A percentile compares a stretch with the other conserved stretches of the same genome.
Evolutionary conservation across 2,329 filamentous ascomycete species (phyloP).

Genomic region (Blastomyces parvus): DNA sequence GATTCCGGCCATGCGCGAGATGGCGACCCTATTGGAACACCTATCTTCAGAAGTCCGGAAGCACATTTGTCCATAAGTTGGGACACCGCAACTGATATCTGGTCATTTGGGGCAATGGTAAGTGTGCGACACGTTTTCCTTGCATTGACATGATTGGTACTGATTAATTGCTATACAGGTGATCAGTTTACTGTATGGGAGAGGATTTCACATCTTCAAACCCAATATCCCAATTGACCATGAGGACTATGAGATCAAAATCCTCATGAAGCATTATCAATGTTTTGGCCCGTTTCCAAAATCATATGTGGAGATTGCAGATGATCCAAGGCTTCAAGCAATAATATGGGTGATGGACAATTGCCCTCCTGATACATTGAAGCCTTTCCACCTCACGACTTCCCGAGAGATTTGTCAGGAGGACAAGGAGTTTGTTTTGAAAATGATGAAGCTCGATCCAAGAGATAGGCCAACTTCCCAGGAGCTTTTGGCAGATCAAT

Average conservation of each 20-base stretch:
- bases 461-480: slow-evolving; percentile 32
- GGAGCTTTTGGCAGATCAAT: slow-evolving; percentile 2
- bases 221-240: slow-evolving; percentile 14
- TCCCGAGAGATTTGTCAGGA: slow-evolving; percentile 23
- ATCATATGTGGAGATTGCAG: slow-evolving; percentile 20
- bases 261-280: slow-evolving; percentile 17
- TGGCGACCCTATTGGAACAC: slow-evolving; percentile 15
- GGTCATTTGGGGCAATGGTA: slow-evolving; percentile 16
- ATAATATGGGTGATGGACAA: slow-evolving; percentile 15
- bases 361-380: slow-evolving; percentile 19
- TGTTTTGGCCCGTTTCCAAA: slow-evolving; percentile 17
- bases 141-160: no score
- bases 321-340: no score
- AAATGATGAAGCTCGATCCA: slow-evolving; percentile 38
- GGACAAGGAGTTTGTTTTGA: slow-evolving; percentile 30
- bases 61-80: slow-evolving; percentile 15
- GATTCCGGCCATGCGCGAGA: slow-evolving; percentile 13
- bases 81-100: slow-evolving; percentile 16
- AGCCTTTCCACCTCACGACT: slow-evolving; percentile 19
- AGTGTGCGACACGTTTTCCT: neutral
- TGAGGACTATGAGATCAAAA: slow-evolving; percentile 18
- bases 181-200: slow-evolving; percentile 16
- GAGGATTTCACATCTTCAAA: slow-evolving; percentile 18
- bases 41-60: slow-evolving; percentile 18
- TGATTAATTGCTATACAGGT: slow-evolving; percentile 6